Percentiles rank a stretch among this genome's conserved stretches.
Evolutionary conservation across 139 green algal genomes (phyloP).

Genomic region (Chlorella sp.): DNA sequence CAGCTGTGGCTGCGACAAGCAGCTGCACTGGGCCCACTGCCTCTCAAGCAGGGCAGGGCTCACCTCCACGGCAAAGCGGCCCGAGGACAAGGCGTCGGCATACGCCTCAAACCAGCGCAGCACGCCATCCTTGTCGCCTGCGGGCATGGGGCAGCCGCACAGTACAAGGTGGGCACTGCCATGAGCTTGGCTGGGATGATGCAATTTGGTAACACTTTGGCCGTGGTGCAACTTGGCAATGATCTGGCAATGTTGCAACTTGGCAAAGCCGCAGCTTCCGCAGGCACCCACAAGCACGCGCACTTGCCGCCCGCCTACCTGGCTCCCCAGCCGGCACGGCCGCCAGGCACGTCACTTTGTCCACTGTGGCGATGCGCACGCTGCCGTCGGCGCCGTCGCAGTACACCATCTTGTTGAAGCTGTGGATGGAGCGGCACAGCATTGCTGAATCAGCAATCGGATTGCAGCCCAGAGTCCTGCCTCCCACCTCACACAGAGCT

Average conservation of each 20-base stretch:
- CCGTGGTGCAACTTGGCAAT: no score
- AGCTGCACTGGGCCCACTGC: no score
- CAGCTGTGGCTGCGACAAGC: no score
- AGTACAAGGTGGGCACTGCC: no score
- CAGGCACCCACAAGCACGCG: no score
- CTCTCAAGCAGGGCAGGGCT: no score
- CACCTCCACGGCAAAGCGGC: slow-evolving; percentile 53
- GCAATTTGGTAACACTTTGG: no score
- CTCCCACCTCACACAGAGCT: background rate
- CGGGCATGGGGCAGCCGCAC: background rate
- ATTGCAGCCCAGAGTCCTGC: background rate
- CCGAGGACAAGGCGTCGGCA: slow-evolving; percentile 39
- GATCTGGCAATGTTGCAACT: no score
- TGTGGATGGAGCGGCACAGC: slow-evolving; percentile 9
- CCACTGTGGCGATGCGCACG: slow-evolving; percentile 7
- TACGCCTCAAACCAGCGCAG: slow-evolving; percentile 78
- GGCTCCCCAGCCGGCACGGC: background rate
- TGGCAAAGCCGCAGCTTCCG: no score
- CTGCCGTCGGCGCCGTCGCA: slow-evolving; percentile 1
- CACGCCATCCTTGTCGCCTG: slow-evolving; percentile 42
- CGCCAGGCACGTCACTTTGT: slow-evolving; percentile 25
- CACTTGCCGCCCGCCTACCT: background rate
- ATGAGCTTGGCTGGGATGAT: no score
- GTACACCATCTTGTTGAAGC: slow-evolving; percentile 46
- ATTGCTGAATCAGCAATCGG: no score